These are phyloP conservation scores for Pyrus hybrid DNA, from an alignment of 331 rosid genomes.

Conservation along the genomic window DNA sequence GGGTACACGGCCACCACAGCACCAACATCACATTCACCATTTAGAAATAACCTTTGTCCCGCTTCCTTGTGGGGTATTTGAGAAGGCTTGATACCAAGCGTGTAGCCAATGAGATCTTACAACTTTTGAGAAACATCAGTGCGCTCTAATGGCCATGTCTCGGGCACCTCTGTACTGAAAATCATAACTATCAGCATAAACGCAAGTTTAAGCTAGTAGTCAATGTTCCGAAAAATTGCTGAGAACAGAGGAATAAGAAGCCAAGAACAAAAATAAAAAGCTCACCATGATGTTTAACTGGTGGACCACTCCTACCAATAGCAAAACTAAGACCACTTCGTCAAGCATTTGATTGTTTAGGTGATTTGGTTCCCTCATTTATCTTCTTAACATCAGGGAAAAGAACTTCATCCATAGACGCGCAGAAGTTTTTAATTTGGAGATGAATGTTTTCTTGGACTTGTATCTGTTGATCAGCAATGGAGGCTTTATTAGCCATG, in stretches of 20 bases:
- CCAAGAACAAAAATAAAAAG: not conserved
- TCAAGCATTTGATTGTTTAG: conserved; percentile 25
- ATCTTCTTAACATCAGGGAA: conserved; percentile 31
- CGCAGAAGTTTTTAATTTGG: conserved; percentile 52
- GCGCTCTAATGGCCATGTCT: conserved; percentile 42
- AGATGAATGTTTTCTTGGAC: conserved; percentile 80
- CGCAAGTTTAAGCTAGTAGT: not conserved
- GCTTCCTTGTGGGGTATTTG: conserved; percentile 66
- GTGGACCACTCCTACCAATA: conserved; percentile 36
- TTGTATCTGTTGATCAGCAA: conserved; percentile 64
- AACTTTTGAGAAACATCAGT: conserved; percentile 55
- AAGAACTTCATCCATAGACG: conserved; percentile 66
- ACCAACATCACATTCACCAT: conserved; percentile 68
- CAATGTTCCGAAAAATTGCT: not conserved
- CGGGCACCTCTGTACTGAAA: conserved; percentile 62
- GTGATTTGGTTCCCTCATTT: conserved; percentile 24
- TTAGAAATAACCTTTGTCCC: conserved; percentile 68
- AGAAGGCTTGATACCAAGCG: conserved; percentile 58
- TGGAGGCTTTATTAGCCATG: conserved; percentile 57
- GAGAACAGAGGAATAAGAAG: not conserved
- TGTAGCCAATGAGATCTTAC: conserved; percentile 65
- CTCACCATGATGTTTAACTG: conserved; percentile 33
- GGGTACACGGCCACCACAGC: conserved; percentile 82
- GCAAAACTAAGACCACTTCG: conserved; percentile 77
- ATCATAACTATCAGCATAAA: conserved; percentile 24